Conservation (phyloP, 2,329 filamentous ascomycete genomes). For the Rachicladosporium sp. region DNA sequence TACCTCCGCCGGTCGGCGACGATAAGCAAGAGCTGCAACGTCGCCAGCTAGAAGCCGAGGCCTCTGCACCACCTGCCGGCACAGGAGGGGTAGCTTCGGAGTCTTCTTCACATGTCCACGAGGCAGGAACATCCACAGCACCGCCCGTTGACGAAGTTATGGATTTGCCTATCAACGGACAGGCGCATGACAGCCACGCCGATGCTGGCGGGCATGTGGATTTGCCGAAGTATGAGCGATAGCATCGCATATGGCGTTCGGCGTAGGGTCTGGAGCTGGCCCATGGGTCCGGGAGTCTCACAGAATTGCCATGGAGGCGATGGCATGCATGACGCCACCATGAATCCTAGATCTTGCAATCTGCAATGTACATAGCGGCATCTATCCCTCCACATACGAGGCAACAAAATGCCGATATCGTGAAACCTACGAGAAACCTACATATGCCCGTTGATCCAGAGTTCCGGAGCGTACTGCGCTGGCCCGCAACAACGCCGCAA, state of each 20-base stretch:
- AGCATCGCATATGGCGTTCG: background rate
- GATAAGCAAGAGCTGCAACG: conserved; percentile 70
- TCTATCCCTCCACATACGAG: too few relatives aligned
- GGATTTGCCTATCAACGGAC: background rate
- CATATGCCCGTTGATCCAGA: too few relatives aligned
- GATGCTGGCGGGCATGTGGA: conserved; percentile 7
- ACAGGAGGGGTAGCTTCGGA: background rate
- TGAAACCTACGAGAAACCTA: too few relatives aligned
- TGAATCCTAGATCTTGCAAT: too few relatives aligned
- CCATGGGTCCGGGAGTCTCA: too few relatives aligned
- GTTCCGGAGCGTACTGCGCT: too few relatives aligned
- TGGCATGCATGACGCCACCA: too few relatives aligned
- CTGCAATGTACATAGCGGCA: too few relatives aligned
- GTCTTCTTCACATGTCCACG: background rate
- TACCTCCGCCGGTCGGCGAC: conserved; percentile 30
- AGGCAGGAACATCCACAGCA: background rate
- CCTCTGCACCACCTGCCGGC: conserved; percentile 26
- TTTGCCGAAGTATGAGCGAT: conserved; percentile 13
- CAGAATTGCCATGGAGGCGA: too few relatives aligned
- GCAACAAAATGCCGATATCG: too few relatives aligned
- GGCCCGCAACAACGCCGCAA: too few relatives aligned
- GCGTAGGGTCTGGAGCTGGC: too few relatives aligned
- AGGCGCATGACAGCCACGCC: conserved; percentile 9
- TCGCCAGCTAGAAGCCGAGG: conserved; percentile 27
- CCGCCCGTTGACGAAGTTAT: background rate